phyloP scores from a whole-genome alignment of 371 early-diverging fungal genomes.

The Rhizopus arrhizus region DNA sequence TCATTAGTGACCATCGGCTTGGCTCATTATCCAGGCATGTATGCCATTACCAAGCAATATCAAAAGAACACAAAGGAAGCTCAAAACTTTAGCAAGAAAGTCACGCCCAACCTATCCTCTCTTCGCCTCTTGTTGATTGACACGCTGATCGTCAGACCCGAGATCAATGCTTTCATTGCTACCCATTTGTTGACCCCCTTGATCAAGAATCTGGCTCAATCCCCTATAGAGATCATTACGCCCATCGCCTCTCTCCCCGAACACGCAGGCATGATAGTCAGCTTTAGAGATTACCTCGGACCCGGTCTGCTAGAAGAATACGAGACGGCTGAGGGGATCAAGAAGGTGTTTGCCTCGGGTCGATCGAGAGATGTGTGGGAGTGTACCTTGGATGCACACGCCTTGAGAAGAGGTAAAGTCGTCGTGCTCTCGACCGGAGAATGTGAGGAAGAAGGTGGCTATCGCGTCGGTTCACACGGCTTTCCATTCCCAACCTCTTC shows the following conservation, averaged over 20 bases:
- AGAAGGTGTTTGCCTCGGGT: constrained; percentile 43
- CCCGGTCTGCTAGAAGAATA: constrained; percentile 41
- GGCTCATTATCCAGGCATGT: constrained; percentile 71
- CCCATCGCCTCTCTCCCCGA: constrained; percentile 73
- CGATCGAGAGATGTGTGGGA: constrained; percentile 57
- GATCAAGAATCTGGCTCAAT: constrained; percentile 36
- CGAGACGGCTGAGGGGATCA: constrained; percentile 27
- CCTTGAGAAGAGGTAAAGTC: constrained; percentile 54
- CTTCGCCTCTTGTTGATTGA: constrained; percentile 76
- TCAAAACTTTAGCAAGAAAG: constrained; percentile 59
- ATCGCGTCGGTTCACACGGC: constrained; percentile 57
- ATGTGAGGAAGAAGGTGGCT: constrained; percentile 11
- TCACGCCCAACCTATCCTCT: constrained; percentile 59
- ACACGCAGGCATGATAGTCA: constrained; percentile 75
- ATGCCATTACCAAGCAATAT: constrained; percentile 56
- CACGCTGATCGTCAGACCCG: constrained; percentile 62
- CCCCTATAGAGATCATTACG: constrained; percentile 63
- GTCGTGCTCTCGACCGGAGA: constrained; percentile 56
- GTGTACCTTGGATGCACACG: constrained; percentile 60
- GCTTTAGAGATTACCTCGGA: constrained; percentile 56
- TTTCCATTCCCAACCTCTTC: constrained; percentile 66
- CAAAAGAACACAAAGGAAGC: constrained; percentile 56
- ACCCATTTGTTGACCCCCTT: constrained; percentile 63
- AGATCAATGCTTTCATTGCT: constrained; percentile 64
- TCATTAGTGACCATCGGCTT: constrained; percentile 66